These are phyloP conservation scores for Aurinia saxatilis DNA, from an alignment of 345 rosid genomes.

Conservation along the genomic window DNA sequence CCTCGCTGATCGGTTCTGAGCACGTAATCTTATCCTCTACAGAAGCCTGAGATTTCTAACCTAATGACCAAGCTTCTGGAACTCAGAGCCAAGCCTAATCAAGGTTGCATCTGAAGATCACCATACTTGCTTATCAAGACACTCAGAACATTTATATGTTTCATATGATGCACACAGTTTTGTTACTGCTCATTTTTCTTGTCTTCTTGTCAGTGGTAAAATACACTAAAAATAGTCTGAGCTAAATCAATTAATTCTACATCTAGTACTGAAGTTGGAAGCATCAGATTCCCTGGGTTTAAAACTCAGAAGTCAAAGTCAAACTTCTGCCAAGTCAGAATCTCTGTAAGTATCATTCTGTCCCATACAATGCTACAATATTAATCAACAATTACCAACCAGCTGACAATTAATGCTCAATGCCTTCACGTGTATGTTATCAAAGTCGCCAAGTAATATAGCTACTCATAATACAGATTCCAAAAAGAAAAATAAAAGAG, in stretches of 20 bases:
- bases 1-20: neutral
- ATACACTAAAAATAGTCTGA: neutral
- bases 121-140: neutral
- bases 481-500: neutral
- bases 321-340: neutral
- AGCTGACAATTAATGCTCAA: neutral
- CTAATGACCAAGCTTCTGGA: neutral
- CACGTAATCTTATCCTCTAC: neutral
- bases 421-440: constrained; percentile 18
- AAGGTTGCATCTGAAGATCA: neutral
- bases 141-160: neutral
- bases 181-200: neutral
- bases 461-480: neutral
- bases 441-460: neutral
- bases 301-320: neutral
- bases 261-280: neutral
- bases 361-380: constrained; percentile 6
- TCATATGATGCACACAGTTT: neutral
- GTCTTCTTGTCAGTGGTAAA: neutral
- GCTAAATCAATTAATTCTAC: neutral
- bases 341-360: constrained; percentile 13
- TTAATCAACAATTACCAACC: neutral
- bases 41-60: neutral
- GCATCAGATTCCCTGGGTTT: constrained; percentile 1
- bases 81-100: neutral